A percentile compares a stretch with the other conserved stretches of the same genome.
Conservation (phyloP, 208 protist genomes). For the Leptomonas pyrrhocoris region DNA sequence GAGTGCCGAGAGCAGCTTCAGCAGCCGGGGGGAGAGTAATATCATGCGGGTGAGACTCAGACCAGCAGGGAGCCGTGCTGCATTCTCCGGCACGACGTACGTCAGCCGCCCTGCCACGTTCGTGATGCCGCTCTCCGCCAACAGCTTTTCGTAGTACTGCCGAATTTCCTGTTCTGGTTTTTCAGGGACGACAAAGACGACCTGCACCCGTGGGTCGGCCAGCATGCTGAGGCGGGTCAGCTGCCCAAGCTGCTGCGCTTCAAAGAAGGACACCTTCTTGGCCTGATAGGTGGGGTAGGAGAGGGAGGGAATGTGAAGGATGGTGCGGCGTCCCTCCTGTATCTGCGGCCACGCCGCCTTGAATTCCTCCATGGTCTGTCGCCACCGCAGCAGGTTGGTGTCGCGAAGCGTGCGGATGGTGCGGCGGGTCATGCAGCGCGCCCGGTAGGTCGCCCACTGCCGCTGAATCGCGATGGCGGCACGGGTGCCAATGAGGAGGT, state of each 20-base stretch:
- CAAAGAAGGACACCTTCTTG: conserved; percentile 82
- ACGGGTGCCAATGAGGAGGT: conserved; percentile 77
- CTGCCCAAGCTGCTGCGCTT: conserved; percentile 76
- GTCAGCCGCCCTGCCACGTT: conserved; percentile 68
- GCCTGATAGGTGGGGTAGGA: conserved; percentile 82
- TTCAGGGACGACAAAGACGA: conserved; percentile 82
- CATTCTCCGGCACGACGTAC: conserved; percentile 84
- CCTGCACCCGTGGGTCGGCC: conserved; percentile 75
- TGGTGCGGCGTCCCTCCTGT: conserved; percentile 50
- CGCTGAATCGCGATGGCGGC: conserved; percentile 86
- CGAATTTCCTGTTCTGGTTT: conserved; percentile 79
- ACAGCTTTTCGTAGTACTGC: conserved; percentile 77
- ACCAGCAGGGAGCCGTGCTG: conserved; percentile 55
- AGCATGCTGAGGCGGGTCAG: conserved; percentile 85
- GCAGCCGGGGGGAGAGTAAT: conserved; percentile 71
- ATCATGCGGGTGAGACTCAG: conserved; percentile 82
- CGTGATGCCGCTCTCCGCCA: conserved; percentile 66
- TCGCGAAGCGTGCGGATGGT: conserved; percentile 65
- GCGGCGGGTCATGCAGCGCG: conserved; percentile 72
- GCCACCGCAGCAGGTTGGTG: conserved; percentile 68
- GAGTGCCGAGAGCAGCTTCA: conserved; percentile 81
- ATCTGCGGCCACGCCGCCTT: conserved; percentile 67
- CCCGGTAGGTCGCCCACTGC: conserved; percentile 79
- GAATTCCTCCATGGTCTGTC: conserved; percentile 87
- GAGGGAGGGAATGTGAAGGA: conserved; percentile 89